phyloP scores from a whole-genome alignment of 192 early-diverging fungal species.

The Coemansia erecta region DNA sequence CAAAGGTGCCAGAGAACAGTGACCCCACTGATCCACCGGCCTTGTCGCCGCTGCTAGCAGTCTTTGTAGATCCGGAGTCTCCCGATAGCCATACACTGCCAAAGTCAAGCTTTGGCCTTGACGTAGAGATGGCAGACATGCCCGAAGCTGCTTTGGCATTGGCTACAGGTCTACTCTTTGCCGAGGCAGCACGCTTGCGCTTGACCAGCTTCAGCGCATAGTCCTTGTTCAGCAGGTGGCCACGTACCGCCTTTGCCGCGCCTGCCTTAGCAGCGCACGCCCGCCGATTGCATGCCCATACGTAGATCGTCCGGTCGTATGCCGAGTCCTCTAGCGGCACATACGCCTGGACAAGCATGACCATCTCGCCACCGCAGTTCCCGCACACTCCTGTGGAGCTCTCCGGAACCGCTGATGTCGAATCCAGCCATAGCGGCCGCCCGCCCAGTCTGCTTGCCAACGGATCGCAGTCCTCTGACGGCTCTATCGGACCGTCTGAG shows the following conservation, averaged over 20 bases:
- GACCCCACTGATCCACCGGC: neutral
- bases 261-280: slow-evolving; percentile 67
- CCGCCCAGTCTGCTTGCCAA: slow-evolving; percentile 36
- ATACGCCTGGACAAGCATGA: slow-evolving; percentile 70
- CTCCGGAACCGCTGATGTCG: slow-evolving; percentile 19
- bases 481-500: slow-evolving; percentile 30
- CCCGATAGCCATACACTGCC: slow-evolving; percentile 41
- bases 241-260: slow-evolving; percentile 60
- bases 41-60: neutral
- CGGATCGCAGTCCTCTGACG: slow-evolving; percentile 16
- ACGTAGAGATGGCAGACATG: neutral
- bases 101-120: slow-evolving; percentile 23
- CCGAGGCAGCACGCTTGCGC: slow-evolving; percentile 8
- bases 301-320: slow-evolving; percentile 74
- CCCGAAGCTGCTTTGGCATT: neutral
- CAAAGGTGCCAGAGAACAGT: slow-evolving; percentile 9
- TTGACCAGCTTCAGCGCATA: slow-evolving; percentile 58
- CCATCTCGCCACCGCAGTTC: slow-evolving; percentile 61
- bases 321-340: slow-evolving; percentile 67
- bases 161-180: slow-evolving; percentile 6
- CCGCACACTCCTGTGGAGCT: slow-evolving; percentile 44
- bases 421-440: slow-evolving; percentile 36
- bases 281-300: slow-evolving; percentile 76
- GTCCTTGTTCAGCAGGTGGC: slow-evolving; percentile 62
- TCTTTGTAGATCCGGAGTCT: neutral